Evolutionary conservation across 2,329 filamentous ascomycete species (phyloP).

Genomic region (Thermothelomyces thermophilus): DNA sequence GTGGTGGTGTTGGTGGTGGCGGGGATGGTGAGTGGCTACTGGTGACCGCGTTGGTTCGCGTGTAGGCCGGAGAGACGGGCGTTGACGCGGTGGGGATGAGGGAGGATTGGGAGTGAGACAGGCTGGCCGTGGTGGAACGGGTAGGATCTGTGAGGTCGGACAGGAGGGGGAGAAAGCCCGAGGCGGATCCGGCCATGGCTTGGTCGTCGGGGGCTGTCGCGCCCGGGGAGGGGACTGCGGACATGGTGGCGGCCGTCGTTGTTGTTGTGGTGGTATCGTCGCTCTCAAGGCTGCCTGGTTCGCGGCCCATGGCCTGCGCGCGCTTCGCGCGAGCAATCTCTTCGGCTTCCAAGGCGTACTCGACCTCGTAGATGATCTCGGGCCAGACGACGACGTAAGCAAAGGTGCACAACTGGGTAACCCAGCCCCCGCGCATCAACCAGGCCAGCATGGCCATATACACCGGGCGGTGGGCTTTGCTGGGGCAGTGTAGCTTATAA

Average conservation of each 20-base stretch:
- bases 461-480: slow-evolving; percentile 75
- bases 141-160: slow-evolving; percentile 17
- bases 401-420: slow-evolving; percentile 87
- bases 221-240: not conserved
- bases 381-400: slow-evolving; percentile 80
- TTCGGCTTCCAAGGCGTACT: slow-evolving; percentile 62
- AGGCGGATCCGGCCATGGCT: slow-evolving; percentile 16
- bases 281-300: slow-evolving; percentile 19
- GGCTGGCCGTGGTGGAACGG: slow-evolving; percentile 21
- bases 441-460: slow-evolving; percentile 92
- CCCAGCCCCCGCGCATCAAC: slow-evolving; percentile 88
- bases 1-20: slow-evolving; percentile 18
- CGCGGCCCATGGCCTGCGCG: slow-evolving; percentile 20
- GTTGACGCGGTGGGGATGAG: slow-evolving; percentile 12
- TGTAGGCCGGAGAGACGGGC: slow-evolving; percentile 19
- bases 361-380: slow-evolving; percentile 75
- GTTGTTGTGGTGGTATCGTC: slow-evolving; percentile 6
- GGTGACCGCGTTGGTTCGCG: slow-evolving; percentile 17
- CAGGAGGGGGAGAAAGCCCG: slow-evolving; percentile 20
- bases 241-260: not conserved
- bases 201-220: slow-evolving; percentile 18
- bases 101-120: slow-evolving; percentile 24
- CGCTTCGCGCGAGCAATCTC: slow-evolving; percentile 39
- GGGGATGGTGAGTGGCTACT: slow-evolving; percentile 12
- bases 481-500: slow-evolving; percentile 79